Evolutionary conservation across 2,329 filamentous ascomycete species (phyloP), one percentile per base, ranked within the genome.

Genomic region (Cladosporium sp.): DNA sequence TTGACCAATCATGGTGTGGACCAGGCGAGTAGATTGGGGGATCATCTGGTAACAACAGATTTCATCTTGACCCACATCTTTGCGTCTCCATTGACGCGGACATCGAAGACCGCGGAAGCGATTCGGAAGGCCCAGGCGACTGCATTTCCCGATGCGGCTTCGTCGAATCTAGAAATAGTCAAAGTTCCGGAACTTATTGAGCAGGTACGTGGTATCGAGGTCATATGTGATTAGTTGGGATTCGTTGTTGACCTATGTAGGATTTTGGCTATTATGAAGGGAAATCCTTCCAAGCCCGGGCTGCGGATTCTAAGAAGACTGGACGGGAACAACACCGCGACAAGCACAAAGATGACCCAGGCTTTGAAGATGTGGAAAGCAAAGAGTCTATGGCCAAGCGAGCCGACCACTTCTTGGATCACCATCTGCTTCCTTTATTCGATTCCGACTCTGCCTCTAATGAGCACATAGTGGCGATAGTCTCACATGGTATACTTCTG

Each of bases 401-500:
- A 34, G 81, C 83, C 2, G 80, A 87, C 55, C 68, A 65, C 0
- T 96, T 96, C 64, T 72, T 96, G 20, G 77, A 86, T 57, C 71
- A 77, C 8, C 77, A 88, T 66, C 73, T 96, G 0, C 63, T 82
- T 4, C 86, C 86, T 9, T 60, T 88, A 3, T 58, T 87, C 15
- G 62, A 75, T 10, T 62, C 71, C 10, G 62, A 69, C 0, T 59
- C 62, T 2, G 50, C 62, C 6, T 8, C 22, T n/a, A 24, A 57
- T 19, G 70, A 77, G 10, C 66, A 71, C 6, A 74, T 77, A 2
- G 75, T 91, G 12, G 86, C 84, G 1, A 74, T 96, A 13, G 88
- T 96, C 3, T 88, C 91, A 1, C 92, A 97, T 67, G 91, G 92
- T 15, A 86, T 96, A 60, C 84, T 96, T 39, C 80, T 96, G 2